These are phyloP conservation scores for Ogataea glucozyma DNA, from an alignment of 805 yeast genomes.

Conservation along the genomic window DNA sequence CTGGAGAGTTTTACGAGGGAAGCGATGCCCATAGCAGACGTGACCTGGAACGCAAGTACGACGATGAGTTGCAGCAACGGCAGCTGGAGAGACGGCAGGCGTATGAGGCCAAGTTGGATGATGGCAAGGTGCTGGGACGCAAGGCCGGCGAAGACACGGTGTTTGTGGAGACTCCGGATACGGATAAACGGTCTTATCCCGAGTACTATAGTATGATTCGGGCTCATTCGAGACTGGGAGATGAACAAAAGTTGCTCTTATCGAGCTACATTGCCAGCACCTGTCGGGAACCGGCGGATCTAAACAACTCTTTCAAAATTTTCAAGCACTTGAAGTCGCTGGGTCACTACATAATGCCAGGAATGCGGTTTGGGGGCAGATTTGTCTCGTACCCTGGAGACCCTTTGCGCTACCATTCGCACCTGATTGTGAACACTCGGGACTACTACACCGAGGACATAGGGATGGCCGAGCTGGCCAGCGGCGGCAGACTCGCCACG, in stretches of 20 bases:
- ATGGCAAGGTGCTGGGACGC: background rate
- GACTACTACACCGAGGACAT: slow-evolving; percentile 52
- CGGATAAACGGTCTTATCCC: slow-evolving; percentile 9
- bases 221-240: background rate
- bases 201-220: background rate
- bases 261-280: background rate
- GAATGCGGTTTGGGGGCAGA: slow-evolving; percentile 87
- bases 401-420: slow-evolving; percentile 88
- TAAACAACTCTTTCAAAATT: slow-evolving; percentile 21
- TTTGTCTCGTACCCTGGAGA: slow-evolving; percentile 94
- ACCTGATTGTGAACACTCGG: slow-evolving; percentile 62
- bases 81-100: slow-evolving; percentile 10
- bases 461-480: slow-evolving; percentile 59
- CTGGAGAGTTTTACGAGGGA: slow-evolving; percentile 1
- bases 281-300: slow-evolving; percentile 6
- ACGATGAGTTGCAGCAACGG: slow-evolving; percentile 8
- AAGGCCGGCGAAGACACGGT: slow-evolving; percentile 14
- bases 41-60: slow-evolving; percentile 13
- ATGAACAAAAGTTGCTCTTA: slow-evolving; percentile 8
- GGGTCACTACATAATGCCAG: slow-evolving; percentile 67
- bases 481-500: slow-evolving; percentile 91
- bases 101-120: slow-evolving; percentile 10
- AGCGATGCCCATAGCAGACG: slow-evolving; percentile 4
- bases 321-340: slow-evolving; percentile 25
- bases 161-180: slow-evolving; percentile 24